Base-by-base conservation (phyloP, 768 basidiomycete genomes). In the Termitomyces sp. region DNA sequence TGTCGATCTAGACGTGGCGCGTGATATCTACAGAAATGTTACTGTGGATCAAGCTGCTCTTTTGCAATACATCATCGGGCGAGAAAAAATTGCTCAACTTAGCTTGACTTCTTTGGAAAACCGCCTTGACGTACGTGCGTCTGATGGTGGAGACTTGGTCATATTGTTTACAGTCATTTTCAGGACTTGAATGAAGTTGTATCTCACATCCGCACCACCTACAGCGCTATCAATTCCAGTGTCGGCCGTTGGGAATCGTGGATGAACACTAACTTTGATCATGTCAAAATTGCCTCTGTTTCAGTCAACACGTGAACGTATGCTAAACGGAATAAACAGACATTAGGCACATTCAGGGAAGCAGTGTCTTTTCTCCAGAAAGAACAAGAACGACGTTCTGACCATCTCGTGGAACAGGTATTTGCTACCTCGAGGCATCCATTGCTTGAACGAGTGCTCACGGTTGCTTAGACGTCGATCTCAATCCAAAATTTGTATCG, bases 11-110 rank as follows among this genome's bases (percentile, higher is more conserved):
- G 85, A 87, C 56, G 72, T 73, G 17, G 88, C 89, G 7, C 80
- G 78, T 60, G 80, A 85, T 48, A 76, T 87, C 21, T 90, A 89
- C 71, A 75, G 70, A 50, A 89, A 90, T 57, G 76, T 78, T 14
- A 88, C 85, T 0, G 51, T 78, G 15, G 85, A 88, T 56, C 83
- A 85, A 59, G 64, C 79, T 15, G 65, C 70, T 21, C 60, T 89
- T 11, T 61, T 89, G 17, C 74, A 72, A 15, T 69, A 76, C 58
- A 57, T 89, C 4, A 60, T 70, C 17, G 65, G 71, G 3, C 75
- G 79, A 38, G 84, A 86, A 66, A 71, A 73, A 43, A 56, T 41
- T 1, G 61, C 71, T 21, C 65, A 66, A 50, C 51, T 62, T 14
- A 63, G 62, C 31, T 63, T 72, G 30, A 62, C 66, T 10, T 54